Conservation (phyloP, 2,329 filamentous ascomycete genomes). For the Sporothrix brasiliensis region DNA sequence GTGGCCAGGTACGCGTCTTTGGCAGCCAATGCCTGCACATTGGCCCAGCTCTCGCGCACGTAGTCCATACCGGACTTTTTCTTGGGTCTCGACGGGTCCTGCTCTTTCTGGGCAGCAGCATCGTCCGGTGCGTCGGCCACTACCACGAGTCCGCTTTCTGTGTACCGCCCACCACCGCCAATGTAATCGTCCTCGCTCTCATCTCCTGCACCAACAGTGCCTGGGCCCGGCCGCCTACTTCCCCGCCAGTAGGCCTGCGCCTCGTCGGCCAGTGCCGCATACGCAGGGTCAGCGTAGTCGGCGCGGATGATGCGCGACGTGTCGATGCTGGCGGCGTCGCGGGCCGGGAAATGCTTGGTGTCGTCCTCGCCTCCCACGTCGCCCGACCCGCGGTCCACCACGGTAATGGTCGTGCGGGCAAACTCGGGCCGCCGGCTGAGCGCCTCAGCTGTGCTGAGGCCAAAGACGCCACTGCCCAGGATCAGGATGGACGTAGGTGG, state of each 20-base stretch:
- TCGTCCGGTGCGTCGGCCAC: constrained; percentile 54
- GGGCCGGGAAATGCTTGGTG: constrained; percentile 58
- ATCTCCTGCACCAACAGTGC: constrained; percentile 40
- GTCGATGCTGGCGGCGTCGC: constrained; percentile 64
- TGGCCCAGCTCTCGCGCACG: constrained; percentile 62
- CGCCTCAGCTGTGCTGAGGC: constrained; percentile 65
- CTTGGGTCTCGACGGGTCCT: constrained; percentile 26
- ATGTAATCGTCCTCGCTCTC: constrained; percentile 51
- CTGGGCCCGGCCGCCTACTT: background rate
- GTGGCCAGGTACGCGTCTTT: constrained; percentile 39
- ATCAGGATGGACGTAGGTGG: constrained; percentile 62
- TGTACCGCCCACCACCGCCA: constrained; percentile 68
- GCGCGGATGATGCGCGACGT: constrained; percentile 65
- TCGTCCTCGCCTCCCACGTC: constrained; percentile 7
- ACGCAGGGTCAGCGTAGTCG: constrained; percentile 81
- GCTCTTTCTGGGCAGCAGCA: constrained; percentile 28
- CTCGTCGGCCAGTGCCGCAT: constrained; percentile 70
- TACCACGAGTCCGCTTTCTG: constrained; percentile 69
- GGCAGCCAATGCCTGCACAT: constrained; percentile 58
- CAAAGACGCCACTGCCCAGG: constrained; percentile 68
- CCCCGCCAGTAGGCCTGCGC: constrained; percentile 70
- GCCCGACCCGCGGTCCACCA: constrained; percentile 58
- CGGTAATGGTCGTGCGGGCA: constrained; percentile 57
- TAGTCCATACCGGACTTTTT: constrained; percentile 59
- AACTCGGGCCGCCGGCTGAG: constrained; percentile 65